Conservation (phyloP, 2,329 filamentous ascomycete species). For the Ustilaginoidea virens region DNA sequence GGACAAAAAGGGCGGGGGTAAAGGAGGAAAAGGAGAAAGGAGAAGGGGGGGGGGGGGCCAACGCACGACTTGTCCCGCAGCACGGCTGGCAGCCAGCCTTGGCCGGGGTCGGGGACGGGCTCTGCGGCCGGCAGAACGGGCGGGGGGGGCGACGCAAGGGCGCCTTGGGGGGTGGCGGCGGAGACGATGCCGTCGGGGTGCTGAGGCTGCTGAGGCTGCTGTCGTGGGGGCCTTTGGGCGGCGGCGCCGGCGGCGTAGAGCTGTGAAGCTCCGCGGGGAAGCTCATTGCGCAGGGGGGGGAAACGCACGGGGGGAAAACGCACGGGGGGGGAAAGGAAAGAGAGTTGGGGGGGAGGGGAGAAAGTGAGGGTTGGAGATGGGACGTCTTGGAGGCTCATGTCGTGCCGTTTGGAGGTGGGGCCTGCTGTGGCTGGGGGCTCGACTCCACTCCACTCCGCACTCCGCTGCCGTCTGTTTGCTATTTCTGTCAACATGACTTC, state of each 20-base stretch:
- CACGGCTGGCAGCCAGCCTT: slow-evolving; percentile 63
- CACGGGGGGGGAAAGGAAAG: no score
- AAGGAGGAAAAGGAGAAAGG: not conserved
- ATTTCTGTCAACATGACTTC: no score
- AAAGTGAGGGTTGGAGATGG: no score
- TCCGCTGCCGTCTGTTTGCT: no score
- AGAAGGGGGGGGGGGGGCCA: slow-evolving; percentile 4
- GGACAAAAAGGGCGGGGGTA: no score
- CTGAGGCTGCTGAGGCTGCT: slow-evolving; percentile 52
- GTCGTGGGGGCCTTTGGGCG: slow-evolving; percentile 56
- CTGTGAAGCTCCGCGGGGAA: slow-evolving; percentile 13
- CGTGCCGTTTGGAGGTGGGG: no score
- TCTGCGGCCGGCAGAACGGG: slow-evolving; percentile 8
- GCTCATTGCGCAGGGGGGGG: slow-evolving; percentile 15
- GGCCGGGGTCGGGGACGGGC: slow-evolving; percentile 40
- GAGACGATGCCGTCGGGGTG: slow-evolving; percentile 35
- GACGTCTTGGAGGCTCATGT: no score
- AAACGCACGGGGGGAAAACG: no score
- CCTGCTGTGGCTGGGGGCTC: no score
- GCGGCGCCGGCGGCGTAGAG: slow-evolving; percentile 45
- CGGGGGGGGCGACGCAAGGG: slow-evolving; percentile 10
- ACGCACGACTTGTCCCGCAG: slow-evolving; percentile 71
- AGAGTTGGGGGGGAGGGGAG: no score
- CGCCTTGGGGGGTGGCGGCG: slow-evolving; percentile 13
- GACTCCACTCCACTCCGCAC: no score